These are phyloP conservation scores for Podaxis sp. DNA, from an alignment of 768 basidiomycete genomes.

Conservation along the genomic window DNA sequence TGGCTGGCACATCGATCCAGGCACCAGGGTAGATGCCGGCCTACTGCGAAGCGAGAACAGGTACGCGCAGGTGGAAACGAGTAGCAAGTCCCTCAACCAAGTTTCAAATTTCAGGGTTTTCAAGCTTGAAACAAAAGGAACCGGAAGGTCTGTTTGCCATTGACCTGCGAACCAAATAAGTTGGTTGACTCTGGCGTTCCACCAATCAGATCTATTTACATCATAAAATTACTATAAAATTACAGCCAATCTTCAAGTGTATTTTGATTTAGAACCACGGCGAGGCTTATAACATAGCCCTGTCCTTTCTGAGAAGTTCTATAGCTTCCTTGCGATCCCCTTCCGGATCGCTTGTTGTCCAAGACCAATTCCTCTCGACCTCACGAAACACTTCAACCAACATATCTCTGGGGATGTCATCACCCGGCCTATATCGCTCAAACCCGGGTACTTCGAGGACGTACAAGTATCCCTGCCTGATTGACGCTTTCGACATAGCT, in stretches of 20 bases:
- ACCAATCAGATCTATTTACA: neutral
- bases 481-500: conserved; percentile 22
- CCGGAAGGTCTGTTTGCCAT: neutral
- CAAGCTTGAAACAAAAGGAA: no score
- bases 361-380: conserved; percentile 24
- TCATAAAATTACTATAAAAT: no score
- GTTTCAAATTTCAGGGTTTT: no score
- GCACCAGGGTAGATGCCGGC: no score
- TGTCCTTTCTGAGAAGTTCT: neutral
- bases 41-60: no score
- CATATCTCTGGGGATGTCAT: conserved; percentile 22
- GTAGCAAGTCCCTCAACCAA: no score
- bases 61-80: no score
- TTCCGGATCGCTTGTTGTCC: conserved; percentile 26
- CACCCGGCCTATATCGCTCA: conserved; percentile 25
- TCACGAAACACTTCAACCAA: conserved; percentile 21
- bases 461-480: conserved; percentile 20
- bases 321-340: conserved; percentile 23
- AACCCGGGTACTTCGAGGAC: conserved; percentile 26
- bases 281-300: neutral
- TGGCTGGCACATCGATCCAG: no score
- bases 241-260: neutral
- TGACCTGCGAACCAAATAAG: neutral
- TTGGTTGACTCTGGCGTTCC: neutral
- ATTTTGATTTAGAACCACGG: neutral